Base-by-base conservation (phyloP, 495 filamentous ascomycete species). In the Penicillium lagena region DNA sequence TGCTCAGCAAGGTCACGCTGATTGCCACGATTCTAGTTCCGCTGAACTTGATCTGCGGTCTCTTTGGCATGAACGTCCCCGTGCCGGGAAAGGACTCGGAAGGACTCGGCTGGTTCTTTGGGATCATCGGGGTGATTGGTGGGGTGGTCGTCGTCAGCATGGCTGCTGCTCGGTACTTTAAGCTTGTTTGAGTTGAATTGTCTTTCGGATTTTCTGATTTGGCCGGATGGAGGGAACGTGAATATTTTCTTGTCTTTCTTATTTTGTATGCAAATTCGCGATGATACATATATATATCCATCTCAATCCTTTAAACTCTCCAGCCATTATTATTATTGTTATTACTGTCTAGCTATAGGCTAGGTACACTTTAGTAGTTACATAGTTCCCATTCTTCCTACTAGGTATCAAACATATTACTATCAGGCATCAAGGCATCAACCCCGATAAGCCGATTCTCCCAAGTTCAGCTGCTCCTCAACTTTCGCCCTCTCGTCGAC, bases 1-100 rank as follows among this genome's bases (percentile, higher is more conserved):
- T 90, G 7, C 78, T 98, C 3, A 87, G 87, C 66, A 95, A 95
- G 67, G 86, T 98, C 53, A 98, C 93, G n/a, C 75, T 98, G 34
- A 75, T 96, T 47, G 93, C 89, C 7, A 95, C 91, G 12, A 87
- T 98, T 51, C 78, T 98, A 31, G 88, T 98, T 14, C 93, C 93
- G n/a, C 80, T 98, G 61, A 98, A 98, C 63, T 70, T 98, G 45
- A 86, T 98, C 47, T 90, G 85, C 15, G 93, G 93, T 71, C 72
- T 98, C 42, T 98, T 96, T 62, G 93, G 93, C 11, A 98, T 98
- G 93, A 98, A 98, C 66, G 90, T 98, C 7, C 45, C 59, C 17
- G 85, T 97, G 2, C 93, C 93, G 2, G 95, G 82, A 28, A 60
- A 62, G 47, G 56, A 81, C 9, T 46, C 49, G 0, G 62, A 63